Evolutionary conservation across 345 rosid genomes (phyloP).

Genomic region (Cardamine chenopodiifolia): DNA sequence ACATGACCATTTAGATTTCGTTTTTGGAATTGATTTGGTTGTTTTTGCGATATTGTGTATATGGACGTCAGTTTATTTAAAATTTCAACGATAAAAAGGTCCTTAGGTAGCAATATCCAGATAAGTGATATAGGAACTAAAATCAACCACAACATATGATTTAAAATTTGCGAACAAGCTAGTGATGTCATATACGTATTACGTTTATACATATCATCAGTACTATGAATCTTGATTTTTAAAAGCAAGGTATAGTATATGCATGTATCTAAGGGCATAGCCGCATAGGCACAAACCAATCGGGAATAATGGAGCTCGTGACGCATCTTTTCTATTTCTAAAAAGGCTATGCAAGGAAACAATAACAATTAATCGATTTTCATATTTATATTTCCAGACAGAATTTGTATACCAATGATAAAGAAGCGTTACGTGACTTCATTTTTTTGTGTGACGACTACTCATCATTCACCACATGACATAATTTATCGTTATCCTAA

Average conservation of each 20-base stretch:
- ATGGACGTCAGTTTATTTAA: background rate
- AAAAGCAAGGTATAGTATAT: background rate
- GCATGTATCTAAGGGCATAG: background rate
- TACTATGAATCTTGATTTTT: too few species aligned
- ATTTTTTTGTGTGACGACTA: background rate
- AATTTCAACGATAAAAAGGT: background rate
- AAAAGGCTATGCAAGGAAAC: background rate
- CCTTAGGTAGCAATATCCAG: background rate
- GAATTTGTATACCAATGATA: background rate
- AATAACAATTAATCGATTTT: background rate
- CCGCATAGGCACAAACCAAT: background rate
- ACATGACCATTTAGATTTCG: background rate
- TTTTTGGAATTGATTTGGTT: background rate
- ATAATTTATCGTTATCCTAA: conserved; percentile 25
- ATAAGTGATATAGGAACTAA: background rate
- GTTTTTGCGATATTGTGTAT: background rate
- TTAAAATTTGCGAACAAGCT: background rate
- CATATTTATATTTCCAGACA: background rate
- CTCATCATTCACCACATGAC: conserved; percentile 25
- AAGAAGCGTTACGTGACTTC: background rate
- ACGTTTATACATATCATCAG: background rate
- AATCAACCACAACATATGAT: background rate
- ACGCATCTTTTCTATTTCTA: conserved; percentile 22
- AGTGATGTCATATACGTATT: background rate
- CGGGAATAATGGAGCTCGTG: background rate